Evolutionary conservation across 139 green algal genomes (phyloP).

Genomic region (Chlamydomonas applanata): DNA sequence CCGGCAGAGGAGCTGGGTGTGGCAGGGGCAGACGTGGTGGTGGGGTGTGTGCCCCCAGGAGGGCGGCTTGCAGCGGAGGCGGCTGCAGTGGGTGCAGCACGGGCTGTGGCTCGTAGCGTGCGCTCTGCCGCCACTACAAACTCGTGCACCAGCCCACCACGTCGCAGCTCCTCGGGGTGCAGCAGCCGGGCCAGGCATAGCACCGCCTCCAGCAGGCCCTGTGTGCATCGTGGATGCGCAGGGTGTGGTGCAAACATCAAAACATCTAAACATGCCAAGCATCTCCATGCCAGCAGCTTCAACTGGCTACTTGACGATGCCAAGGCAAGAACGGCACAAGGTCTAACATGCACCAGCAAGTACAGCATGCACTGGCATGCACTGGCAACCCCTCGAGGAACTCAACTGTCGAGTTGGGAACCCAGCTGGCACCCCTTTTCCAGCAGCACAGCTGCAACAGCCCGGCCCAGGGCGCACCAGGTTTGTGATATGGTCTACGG

Average conservation of each 20-base stretch:
- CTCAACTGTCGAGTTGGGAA: too few species aligned
- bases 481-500: neutral
- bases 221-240: too few species aligned
- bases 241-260: neutral
- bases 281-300: neutral
- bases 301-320: neutral
- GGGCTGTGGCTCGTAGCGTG: too few species aligned
- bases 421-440: neutral
- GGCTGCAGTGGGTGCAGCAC: too few species aligned
- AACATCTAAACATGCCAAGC: neutral
- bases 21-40: too few species aligned
- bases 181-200: neutral
- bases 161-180: constrained; percentile 2
- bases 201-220: neutral
- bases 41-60: too few species aligned
- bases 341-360: too few species aligned
- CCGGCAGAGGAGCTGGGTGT: too few species aligned
- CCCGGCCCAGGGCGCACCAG: too few species aligned
- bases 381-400: too few species aligned
- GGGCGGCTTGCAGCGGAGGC: too few species aligned
- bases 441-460: neutral
- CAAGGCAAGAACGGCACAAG: neutral
- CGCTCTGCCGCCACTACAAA: neutral
- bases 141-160: neutral
- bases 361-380: too few species aligned